Evolutionary conservation across 1,139 yeast genomes (phyloP), one percentile per base, ranked within the genome.

Genomic region (Geotrichum macrosporum): DNA sequence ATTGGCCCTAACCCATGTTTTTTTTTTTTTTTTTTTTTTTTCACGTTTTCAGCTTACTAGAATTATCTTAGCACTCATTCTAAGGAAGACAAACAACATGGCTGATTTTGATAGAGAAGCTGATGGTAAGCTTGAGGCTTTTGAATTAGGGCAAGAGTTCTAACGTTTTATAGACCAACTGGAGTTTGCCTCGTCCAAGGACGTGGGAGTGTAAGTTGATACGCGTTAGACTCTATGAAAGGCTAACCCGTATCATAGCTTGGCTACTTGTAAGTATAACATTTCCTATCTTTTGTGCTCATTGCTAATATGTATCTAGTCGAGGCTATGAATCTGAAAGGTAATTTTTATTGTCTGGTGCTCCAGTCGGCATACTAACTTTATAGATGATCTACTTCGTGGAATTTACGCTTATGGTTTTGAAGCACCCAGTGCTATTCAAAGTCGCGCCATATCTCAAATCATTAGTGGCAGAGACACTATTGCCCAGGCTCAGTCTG

Each of bases 401-500:
- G 76, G 87, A 72, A 85, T 92, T 66, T 92, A 81, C 72, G 96
- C 94, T 73, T 86, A 86, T 77, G 98, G 98, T 78, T 92, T 87
- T 76, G 97, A 92, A 76, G 77, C 80, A 57, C 98, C 98, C 63
- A 86, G 96, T 57, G 94, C 97, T 57, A 92, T 92, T 74, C 98
- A 92, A 76, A 95, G 87, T 72, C 86, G 98, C 74, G 98, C 98
- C 57, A 92, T 92, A 64, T 76, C 85, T 68, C 98, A 96, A 69
- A 88, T 92, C 71, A 83, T 92, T 66, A 94, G 86, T 71, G 96
- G 95, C 60, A 81, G 92, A 73, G 98, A 92, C 72, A 96, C 89
- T 51, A 80, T 92, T 65, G 98, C 97, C 60, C 98, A 92, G 75
- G 96, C 97, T 61, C 98, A 92, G 78, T 89, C 97, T 48, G 98